Base-by-base conservation (phyloP, 495 filamentous ascomycete species). In the Apodospora peruviana region DNA sequence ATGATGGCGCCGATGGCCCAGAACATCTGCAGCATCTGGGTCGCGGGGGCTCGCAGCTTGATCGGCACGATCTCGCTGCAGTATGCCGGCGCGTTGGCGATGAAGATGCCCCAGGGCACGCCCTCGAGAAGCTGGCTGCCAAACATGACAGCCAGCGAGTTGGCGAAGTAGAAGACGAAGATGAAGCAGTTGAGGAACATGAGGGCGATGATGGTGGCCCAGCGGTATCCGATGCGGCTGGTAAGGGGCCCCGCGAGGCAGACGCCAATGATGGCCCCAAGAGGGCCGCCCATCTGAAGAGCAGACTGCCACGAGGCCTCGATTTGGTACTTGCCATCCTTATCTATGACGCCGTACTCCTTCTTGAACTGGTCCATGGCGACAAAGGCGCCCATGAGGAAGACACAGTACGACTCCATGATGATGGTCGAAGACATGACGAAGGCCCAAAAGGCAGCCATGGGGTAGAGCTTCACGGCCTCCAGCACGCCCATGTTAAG, bases 391-490 rank as follows among this genome's bases (percentile, higher is more conserved):
- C 62, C 61, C 61, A 64, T 68, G 41, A 71, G 51, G 60, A 73
- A 73, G 50, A 73, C 67, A 53, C 62, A 65, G 62, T 70, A 73
- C 21, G 69, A 71, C 59, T 73, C 70, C 68, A 73, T 73, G 50
- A 72, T 69, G 71, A 77, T 77, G 49, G 73, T 77, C 50, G 20
- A 69, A 27, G 71, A 77, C 66, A 77, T 73, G 58, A 78, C 54
- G 47, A 78, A 76, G 40, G 74, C 73, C 74, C 73, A 76, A 44
- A 64, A 72, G 38, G 57, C 62, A 45, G 73, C 73, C 60, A 66
- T 64, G 41, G 72, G 72, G 57, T 78, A 75, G 41, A 65, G 64
- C 51, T 58, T 60, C 45, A 75, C 67, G 57, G 72, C 71, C 59
- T 76, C 40, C n/a, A 71, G 52, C 51, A 76, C 72, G 43, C 62